A percentile compares a stretch with the other conserved stretches of the same genome.
phyloP scores from a whole-genome alignment of 2,329 filamentous ascomycete genomes.

The Amesomyces nigricolor region DNA sequence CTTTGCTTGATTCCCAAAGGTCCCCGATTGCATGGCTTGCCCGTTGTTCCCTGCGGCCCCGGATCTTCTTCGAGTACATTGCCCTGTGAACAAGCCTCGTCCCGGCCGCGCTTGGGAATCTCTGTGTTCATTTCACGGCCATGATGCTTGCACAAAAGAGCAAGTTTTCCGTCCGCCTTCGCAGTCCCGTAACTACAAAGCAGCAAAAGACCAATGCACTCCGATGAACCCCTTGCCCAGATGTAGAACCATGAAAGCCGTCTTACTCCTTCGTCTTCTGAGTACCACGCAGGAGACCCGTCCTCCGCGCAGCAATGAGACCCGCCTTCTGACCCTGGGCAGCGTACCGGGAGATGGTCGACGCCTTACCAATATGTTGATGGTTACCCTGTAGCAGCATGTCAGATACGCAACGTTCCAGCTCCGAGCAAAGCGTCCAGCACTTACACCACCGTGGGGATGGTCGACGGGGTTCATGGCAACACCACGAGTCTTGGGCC shows the following conservation, averaged over 20 bases:
- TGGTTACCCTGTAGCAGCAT: slow-evolving; percentile 74
- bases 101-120: slow-evolving; percentile 28
- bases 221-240: slow-evolving; percentile 60
- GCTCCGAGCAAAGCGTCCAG: slow-evolving; percentile 4
- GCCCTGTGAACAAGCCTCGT: slow-evolving; percentile 16
- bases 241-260: slow-evolving; percentile 51
- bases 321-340: slow-evolving; percentile 99
- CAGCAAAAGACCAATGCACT: slow-evolving; percentile 53
- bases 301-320: slow-evolving; percentile 99
- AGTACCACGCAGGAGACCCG: slow-evolving; percentile 99
- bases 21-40: slow-evolving; percentile 17
- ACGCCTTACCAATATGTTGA: slow-evolving; percentile 99
- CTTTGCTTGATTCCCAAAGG: slow-evolving; percentile 18
- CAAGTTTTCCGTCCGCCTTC: slow-evolving; percentile 42
- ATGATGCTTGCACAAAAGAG: slow-evolving; percentile 44
- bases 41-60: slow-evolving; percentile 12
- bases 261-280: slow-evolving; percentile 99
- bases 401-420: slow-evolving; percentile 36
- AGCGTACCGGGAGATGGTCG: slow-evolving; percentile 97
- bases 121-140: slow-evolving; percentile 41
- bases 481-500: slow-evolving; percentile 99
- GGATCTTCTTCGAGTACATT: slow-evolving; percentile 8
- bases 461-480: slow-evolving; percentile 99
- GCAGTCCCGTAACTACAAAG: slow-evolving; percentile 33
- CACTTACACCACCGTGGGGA: slow-evolving; percentile 82